phyloP scores from a whole-genome alignment of 305 asterid genomes.

The Fraxinus velutina region DNA sequence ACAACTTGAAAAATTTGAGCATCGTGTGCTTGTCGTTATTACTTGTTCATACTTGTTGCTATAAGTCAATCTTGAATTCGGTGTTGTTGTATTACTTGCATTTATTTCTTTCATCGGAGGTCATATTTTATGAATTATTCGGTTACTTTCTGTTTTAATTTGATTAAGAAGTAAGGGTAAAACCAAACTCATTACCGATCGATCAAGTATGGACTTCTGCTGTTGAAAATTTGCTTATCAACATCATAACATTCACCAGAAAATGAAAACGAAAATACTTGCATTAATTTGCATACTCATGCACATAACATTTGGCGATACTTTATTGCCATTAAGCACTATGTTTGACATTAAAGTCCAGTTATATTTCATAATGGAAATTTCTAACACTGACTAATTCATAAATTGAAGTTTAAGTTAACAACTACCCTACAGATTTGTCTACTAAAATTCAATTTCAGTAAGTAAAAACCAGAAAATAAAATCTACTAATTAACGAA shows the following conservation, averaged over 20 bases:
- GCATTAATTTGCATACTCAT: background rate
- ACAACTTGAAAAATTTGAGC: background rate
- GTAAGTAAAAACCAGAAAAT: background rate
- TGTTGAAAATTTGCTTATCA: too few species aligned
- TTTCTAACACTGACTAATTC: background rate
- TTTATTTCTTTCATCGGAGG: background rate
- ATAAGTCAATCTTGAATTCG: background rate
- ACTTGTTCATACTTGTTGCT: background rate
- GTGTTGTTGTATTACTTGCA: background rate
- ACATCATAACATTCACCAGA: background rate
- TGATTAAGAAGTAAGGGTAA: too few species aligned
- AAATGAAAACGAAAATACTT: background rate
- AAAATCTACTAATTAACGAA: background rate
- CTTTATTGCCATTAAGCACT: background rate
- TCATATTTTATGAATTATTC: background rate
- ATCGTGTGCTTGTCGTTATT: background rate
- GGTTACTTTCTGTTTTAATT: too few species aligned
- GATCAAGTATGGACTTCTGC: background rate
- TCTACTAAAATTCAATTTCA: background rate
- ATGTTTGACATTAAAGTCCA: background rate
- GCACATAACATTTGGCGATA: background rate
- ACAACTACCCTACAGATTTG: background rate
- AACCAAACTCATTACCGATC: background rate
- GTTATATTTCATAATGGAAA: background rate
- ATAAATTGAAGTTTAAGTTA: background rate